Base-by-base conservation (phyloP, 2,329 filamentous ascomycete genomes). In the Akanthomyces lecanii region DNA sequence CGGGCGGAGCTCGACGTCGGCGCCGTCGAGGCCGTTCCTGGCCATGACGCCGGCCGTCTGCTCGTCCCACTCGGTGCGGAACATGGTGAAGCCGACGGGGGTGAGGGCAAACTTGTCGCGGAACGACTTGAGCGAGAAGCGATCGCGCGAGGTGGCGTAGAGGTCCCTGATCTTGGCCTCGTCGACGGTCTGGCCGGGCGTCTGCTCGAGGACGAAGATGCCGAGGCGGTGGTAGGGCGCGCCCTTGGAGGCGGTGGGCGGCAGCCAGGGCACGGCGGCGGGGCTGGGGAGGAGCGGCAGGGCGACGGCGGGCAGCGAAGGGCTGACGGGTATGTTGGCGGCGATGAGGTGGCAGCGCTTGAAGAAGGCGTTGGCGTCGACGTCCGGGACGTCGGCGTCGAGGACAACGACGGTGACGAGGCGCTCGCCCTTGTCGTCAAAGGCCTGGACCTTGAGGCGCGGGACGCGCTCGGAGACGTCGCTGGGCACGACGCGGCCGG, bases 51-150 rank as follows among this genome's bases (percentile, higher is more conserved):
- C 87, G n/a, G 85, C 87, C 60, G 91, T 99, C 70, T 85, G 86
- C 64, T 95, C 90, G 75, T 99, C 95, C 91, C 93, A 98, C 67
- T 89, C 79, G 65, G 87, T 89, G 68, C 95, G 87, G 87, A 98
- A 99, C 69, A 99, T 79, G 73, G 87, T 91, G 69, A 92, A 90
- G 50, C 93, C 93, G 64, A 97, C 86, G 8, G 93, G 85, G 64
- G 80, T 82, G 65, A 95, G 79, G 63, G 79, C 76, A 73, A 91
- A 85, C 73, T 87, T 88, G 72, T 87, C 84, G 67, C 88, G 84
- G 74, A 96, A 89, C 65, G 85, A 86, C 72, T 91, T 88, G 65
- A 97, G 79, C 63, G 83, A 88, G 78, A 96, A 96, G 53, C 82
- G 83, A 55, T 93, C 84, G 59, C 89, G 85, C 53, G 67, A 66